phyloP scores from a whole-genome alignment of 2,329 filamentous ascomycete genomes.

The Shiraia bambusicola region DNA sequence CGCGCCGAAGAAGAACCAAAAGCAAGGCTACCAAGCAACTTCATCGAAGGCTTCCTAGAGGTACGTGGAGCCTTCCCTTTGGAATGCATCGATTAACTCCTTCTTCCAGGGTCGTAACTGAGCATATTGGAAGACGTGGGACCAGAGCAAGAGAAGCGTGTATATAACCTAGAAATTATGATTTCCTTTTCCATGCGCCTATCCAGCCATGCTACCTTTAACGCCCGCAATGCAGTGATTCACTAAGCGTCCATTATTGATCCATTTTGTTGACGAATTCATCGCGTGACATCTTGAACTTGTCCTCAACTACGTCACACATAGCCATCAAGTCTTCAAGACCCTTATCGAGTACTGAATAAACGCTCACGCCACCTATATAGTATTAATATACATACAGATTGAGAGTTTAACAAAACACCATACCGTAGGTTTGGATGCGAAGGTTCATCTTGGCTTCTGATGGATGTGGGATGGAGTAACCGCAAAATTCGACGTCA shows the following conservation, averaged over 20 bases:
- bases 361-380: conserved; percentile 74
- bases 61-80: conserved; percentile 52
- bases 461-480: conserved; percentile 94
- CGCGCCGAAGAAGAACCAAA: conserved; percentile 79
- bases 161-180: conserved; percentile 42
- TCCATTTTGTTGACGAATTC: conserved; percentile 53
- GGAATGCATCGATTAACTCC: conserved; percentile 7
- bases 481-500: conserved; percentile 96
- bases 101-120: conserved; percentile 43
- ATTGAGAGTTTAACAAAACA: conserved; percentile 4
- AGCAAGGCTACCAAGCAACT: conserved; percentile 77
- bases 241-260: conserved; percentile 12
- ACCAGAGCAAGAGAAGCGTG: conserved; percentile 21
- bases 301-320: conserved; percentile 90
- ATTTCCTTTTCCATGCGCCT: conserved; percentile 38
- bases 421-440: conserved; percentile 90
- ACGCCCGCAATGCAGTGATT: conserved; percentile 37
- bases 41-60: conserved; percentile 94
- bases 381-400: background rate
- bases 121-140: conserved; percentile 9
- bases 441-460: conserved; percentile 95
- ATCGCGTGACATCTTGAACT: conserved; percentile 72
- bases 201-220: conserved; percentile 18
- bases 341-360: conserved; percentile 87
- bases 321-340: conserved; percentile 85